A percentile compares a stretch with the other conserved stretches of the same genome.
These are phyloP conservation scores for Phialocephala sp. DNA, from an alignment of 2,329 filamentous ascomycete genomes.

Conservation along the genomic window DNA sequence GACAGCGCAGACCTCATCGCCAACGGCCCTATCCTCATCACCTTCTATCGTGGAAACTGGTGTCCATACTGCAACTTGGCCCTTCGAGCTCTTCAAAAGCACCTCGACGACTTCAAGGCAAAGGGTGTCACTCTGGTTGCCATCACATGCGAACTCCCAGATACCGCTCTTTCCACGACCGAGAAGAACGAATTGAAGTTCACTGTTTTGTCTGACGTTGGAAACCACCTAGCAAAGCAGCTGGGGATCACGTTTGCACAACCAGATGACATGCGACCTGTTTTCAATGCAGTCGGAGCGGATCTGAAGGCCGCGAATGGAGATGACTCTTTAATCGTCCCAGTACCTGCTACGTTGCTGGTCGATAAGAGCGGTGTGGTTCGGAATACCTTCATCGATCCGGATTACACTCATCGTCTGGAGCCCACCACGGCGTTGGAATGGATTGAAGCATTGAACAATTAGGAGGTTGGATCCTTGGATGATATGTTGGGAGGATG, in stretches of 20 bases:
- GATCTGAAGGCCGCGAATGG: constrained; percentile 46
- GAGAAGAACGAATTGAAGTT: constrained; percentile 51
- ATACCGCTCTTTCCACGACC: constrained; percentile 44
- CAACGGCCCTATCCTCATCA: constrained; percentile 46
- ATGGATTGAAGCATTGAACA: constrained; percentile 9
- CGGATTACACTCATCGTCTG: constrained; percentile 47
- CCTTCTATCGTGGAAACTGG: constrained; percentile 55
- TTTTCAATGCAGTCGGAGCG: constrained; percentile 41
- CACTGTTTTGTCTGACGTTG: constrained; percentile 48
- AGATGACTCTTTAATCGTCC: constrained; percentile 46
- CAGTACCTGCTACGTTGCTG: constrained; percentile 48
- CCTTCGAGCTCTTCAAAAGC: constrained; percentile 45
- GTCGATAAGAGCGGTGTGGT: constrained; percentile 46
- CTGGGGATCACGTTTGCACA: constrained; percentile 47
- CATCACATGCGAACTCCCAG: constrained; percentile 50
- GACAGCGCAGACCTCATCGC: constrained; percentile 42
- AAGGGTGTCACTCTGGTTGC: constrained; percentile 50
- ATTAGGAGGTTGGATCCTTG: background rate
- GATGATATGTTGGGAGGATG: no score
- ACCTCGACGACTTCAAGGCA: constrained; percentile 45
- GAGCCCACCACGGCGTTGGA: constrained; percentile 40
- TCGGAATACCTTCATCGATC: constrained; percentile 45
- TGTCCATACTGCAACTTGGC: constrained; percentile 54
- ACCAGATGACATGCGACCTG: constrained; percentile 38
- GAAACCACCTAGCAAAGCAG: constrained; percentile 45